Percentiles rank a stretch among this genome's conserved stretches.
phyloP scores from a whole-genome alignment of 805 yeast species.

The Metschnikowia sp. region DNA sequence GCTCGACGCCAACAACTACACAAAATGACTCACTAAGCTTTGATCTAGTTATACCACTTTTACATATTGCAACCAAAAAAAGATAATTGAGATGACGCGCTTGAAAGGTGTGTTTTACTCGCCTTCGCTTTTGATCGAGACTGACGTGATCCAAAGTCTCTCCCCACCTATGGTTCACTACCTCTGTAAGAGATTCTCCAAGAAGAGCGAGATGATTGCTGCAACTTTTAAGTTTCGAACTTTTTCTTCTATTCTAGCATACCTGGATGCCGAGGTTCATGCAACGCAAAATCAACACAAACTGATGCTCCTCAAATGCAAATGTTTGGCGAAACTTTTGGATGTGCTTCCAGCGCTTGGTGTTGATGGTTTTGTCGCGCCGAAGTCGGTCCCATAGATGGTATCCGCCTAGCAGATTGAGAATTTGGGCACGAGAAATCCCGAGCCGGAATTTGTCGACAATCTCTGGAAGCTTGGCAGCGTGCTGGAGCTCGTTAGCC shows the following conservation, averaged over 20 bases:
- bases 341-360: conserved; percentile 42
- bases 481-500: conserved; percentile 28
- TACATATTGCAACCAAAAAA: neutral
- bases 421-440: conserved; percentile 16
- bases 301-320: conserved; percentile 39
- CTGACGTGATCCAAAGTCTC: no score
- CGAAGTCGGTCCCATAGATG: conserved; percentile 40
- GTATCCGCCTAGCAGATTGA: conserved; percentile 33
- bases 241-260: neutral
- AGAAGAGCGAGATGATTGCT: neutral
- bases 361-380: conserved; percentile 31
- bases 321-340: conserved; percentile 35
- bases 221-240: neutral
- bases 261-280: conserved; percentile 23
- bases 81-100: no score
- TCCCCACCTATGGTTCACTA: no score
- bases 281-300: conserved; percentile 33
- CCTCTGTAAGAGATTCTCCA: no score
- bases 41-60: neutral
- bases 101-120: no score
- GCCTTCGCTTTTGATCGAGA: no score
- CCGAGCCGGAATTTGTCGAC: conserved; percentile 20
- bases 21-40: conserved; percentile 12
- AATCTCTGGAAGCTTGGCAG: conserved; percentile 7
- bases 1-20: conserved; percentile 39